A percentile compares a stretch with the other conserved stretches of the same genome.
These are phyloP conservation scores for Rhypophila decipiens DNA, from an alignment of 495 filamentous ascomycete species.

Conservation along the genomic window DNA sequence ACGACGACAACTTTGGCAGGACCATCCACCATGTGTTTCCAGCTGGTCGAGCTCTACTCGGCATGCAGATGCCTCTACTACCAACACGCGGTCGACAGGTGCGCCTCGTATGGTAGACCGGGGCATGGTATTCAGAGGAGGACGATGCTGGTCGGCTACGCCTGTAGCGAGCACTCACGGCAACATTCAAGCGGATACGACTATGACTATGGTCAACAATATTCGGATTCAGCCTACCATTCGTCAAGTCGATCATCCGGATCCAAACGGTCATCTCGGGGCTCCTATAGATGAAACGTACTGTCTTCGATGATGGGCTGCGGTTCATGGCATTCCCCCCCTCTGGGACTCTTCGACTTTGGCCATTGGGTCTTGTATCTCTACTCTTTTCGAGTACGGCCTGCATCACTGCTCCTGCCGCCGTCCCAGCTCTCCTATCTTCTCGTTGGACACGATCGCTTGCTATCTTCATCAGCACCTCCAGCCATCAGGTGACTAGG, in stretches of 20 bases:
- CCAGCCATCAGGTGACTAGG: slow-evolving; percentile 17
- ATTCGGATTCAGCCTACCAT: slow-evolving; percentile 49
- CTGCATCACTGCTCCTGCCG: slow-evolving; percentile 31
- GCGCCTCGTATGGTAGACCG: slow-evolving; percentile 60
- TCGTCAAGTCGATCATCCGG: slow-evolving; percentile 37
- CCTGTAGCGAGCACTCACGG: slow-evolving; percentile 48
- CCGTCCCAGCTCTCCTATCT: slow-evolving; percentile 45
- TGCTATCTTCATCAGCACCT: slow-evolving; percentile 39
- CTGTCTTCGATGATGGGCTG: slow-evolving; percentile 48
- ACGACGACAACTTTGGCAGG: neutral
- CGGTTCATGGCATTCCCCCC: slow-evolving; percentile 40
- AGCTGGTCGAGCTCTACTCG: slow-evolving; percentile 70
- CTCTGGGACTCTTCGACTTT: slow-evolving; percentile 39
- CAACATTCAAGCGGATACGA: slow-evolving; percentile 13
- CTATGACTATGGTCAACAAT: slow-evolving; percentile 22
- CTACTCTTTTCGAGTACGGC: slow-evolving; percentile 42
- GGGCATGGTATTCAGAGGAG: slow-evolving; percentile 66
- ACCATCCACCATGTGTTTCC: slow-evolving; percentile 59
- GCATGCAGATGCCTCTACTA: slow-evolving; percentile 83
- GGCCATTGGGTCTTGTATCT: slow-evolving; percentile 42
- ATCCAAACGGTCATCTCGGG: slow-evolving; percentile 34
- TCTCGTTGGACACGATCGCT: slow-evolving; percentile 40
- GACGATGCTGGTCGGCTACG: slow-evolving; percentile 75
- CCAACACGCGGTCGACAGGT: slow-evolving; percentile 74
- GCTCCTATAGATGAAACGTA: slow-evolving; percentile 44